Evolutionary conservation across 192 early-diverging fungal genomes (phyloP).

Genomic region (Neocallimastix lanati): DNA sequence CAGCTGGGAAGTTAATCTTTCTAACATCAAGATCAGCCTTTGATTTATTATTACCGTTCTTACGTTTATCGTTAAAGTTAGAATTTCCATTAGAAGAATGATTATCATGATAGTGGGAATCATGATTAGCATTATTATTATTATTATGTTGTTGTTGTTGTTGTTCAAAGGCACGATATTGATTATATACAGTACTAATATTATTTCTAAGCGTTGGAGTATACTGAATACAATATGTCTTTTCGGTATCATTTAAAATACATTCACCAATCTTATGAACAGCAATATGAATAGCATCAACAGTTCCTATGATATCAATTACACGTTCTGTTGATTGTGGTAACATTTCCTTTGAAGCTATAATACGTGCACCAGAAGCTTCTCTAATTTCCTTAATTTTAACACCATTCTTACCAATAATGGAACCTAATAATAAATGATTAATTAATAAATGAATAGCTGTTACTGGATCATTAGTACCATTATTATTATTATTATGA

Average conservation of each 20-base stretch:
- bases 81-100: not conserved
- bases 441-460: slow-evolving; percentile 1
- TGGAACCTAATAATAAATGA: slow-evolving; percentile 2
- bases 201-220: not conserved
- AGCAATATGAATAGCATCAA: not conserved
- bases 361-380: not conserved
- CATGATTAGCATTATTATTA: not conserved
- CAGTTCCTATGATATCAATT: not conserved
- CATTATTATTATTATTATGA: not conserved
- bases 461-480: not conserved
- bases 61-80: not conserved
- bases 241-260: not conserved
- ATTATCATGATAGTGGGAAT: not conserved
- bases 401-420: slow-evolving; percentile 2
- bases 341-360: not conserved
- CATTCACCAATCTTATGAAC: not conserved
- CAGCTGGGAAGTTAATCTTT: slow-evolving; percentile 75
- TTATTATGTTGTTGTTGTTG: no score
- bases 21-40: not conserved
- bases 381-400: slow-evolving; percentile 4
- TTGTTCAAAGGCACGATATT: slow-evolving; percentile 13
- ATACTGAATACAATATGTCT: not conserved
- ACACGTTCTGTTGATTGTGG: slow-evolving; percentile 2
- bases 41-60: not conserved
- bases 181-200: slow-evolving; percentile 1